Conservation (phyloP, 176 grass and related monocot genomes). For the Echinochloa phyllopogon region DNA sequence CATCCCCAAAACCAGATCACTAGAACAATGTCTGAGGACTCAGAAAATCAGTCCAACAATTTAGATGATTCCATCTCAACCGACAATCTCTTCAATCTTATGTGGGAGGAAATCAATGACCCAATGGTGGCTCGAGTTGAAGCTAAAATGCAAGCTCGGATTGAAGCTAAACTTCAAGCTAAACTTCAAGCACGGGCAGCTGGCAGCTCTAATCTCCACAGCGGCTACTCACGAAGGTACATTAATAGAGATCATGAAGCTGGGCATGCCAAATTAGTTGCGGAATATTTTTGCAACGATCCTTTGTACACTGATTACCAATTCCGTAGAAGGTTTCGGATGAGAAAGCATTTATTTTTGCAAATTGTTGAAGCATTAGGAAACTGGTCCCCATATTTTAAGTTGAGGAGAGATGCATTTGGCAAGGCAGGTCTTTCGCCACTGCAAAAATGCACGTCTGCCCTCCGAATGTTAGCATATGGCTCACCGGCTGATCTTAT, state of each 20-base stretch:
- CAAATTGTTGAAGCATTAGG: too few species aligned
- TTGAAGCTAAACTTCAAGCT: neutral
- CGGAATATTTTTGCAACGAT: neutral
- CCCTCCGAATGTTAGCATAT: neutral
- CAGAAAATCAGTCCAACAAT: neutral
- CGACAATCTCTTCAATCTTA: neutral
- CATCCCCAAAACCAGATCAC: neutral
- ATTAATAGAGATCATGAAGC: neutral
- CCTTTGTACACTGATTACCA: too few species aligned
- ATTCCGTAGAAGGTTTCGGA: too few species aligned
- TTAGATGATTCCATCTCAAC: neutral
- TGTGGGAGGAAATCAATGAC: slow-evolving; percentile 6
- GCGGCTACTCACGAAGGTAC: neutral
- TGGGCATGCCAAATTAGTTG: neutral
- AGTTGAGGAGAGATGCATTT: too few species aligned
- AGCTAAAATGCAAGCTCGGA: neutral
- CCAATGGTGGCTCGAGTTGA: neutral
- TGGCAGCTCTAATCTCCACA: neutral
- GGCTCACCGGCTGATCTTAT: neutral
- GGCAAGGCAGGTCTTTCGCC: too few species aligned
- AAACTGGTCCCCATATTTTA: too few species aligned
- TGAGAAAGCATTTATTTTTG: too few species aligned
- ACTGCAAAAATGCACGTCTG: neutral
- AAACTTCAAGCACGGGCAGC: neutral
- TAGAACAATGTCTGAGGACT: neutral